These are phyloP conservation scores for Escallonia rubra DNA, from an alignment of 129 eudicot genomes.

Conservation along the genomic window DNA sequence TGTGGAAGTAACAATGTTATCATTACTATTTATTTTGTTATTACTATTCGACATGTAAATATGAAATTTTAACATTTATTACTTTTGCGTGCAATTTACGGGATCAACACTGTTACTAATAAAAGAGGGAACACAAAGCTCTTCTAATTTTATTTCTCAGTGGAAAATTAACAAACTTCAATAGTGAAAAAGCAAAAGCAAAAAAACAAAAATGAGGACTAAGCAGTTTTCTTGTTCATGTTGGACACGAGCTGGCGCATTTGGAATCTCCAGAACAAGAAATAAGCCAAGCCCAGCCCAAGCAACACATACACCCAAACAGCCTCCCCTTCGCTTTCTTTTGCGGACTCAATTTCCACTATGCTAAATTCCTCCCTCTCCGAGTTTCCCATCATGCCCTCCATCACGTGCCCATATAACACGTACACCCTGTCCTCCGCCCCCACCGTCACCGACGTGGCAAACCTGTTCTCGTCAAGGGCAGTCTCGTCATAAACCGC, in stretches of 20 bases:
- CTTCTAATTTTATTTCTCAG: too few species aligned
- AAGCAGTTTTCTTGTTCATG: conserved; percentile 61
- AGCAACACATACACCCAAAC: conserved; percentile 70
- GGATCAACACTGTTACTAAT: too few species aligned
- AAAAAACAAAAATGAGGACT: background rate
- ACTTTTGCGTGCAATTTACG: too few species aligned
- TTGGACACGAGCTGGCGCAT: conserved; percentile 63
- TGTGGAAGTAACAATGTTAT: too few species aligned
- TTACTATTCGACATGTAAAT: too few species aligned
- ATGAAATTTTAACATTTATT: too few species aligned
- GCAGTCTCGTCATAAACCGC: conserved; percentile 77
- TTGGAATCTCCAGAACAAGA: conserved; percentile 77
- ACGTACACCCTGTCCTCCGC: conserved; percentile 78
- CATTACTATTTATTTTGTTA: too few species aligned
- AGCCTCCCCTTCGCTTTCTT: conserved; percentile 40
- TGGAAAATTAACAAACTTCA: too few species aligned
- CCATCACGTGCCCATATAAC: conserved; percentile 69
- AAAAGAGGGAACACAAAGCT: too few species aligned
- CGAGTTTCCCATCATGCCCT: conserved; percentile 58
- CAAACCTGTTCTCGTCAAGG: conserved; percentile 56
- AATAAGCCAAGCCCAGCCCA: conserved; percentile 78
- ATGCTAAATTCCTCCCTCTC: conserved; percentile 62
- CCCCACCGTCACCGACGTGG: conserved; percentile 66
- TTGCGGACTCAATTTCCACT: conserved; percentile 54
- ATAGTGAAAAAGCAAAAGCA: too few species aligned